Evolutionary conservation across 2,329 filamentous ascomycete genomes (phyloP).

Genomic region (Stachybotrys chlorohalonatus): DNA sequence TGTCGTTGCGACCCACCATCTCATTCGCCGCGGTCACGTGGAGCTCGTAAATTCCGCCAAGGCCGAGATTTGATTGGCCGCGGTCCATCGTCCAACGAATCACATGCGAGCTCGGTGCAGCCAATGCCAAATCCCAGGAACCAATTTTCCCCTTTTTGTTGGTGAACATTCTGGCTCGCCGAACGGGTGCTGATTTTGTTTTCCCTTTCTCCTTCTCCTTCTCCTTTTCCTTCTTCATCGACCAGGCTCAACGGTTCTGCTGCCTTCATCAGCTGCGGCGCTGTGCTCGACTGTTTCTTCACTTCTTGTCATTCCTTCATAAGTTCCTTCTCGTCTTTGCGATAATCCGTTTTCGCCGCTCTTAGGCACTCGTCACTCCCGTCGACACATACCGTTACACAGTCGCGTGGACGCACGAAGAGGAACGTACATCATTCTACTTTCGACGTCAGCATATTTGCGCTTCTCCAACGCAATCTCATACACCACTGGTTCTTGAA

Average conservation of each 20-base stretch:
- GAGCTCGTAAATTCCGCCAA: neutral
- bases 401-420: neutral
- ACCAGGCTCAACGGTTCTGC: constrained; percentile 14
- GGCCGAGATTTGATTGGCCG: constrained; percentile 11
- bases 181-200: constrained; percentile 8
- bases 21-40: constrained; percentile 2
- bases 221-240: constrained; percentile 19
- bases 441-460: constrained; percentile 1
- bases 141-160: constrained; percentile 28
- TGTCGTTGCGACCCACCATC: neutral
- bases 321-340: constrained; percentile 5
- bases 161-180: constrained; percentile 2
- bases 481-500: neutral
- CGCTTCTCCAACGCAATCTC: neutral
- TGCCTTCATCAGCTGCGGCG: constrained; percentile 8
- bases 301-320: constrained; percentile 28
- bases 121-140: constrained; percentile 12
- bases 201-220: constrained; percentile 12
- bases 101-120: constrained; percentile 16
- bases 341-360: constrained; percentile 15
- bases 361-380: neutral
- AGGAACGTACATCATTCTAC: constrained; percentile 11
- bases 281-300: constrained; percentile 14
- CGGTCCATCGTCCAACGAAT: constrained; percentile 12
- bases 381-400: neutral